Percentiles rank a stretch among this genome's conserved stretches.
Evolutionary conservation across 441 rosid species (phyloP).

Genomic region (Rhodomyrtus psidioides): DNA sequence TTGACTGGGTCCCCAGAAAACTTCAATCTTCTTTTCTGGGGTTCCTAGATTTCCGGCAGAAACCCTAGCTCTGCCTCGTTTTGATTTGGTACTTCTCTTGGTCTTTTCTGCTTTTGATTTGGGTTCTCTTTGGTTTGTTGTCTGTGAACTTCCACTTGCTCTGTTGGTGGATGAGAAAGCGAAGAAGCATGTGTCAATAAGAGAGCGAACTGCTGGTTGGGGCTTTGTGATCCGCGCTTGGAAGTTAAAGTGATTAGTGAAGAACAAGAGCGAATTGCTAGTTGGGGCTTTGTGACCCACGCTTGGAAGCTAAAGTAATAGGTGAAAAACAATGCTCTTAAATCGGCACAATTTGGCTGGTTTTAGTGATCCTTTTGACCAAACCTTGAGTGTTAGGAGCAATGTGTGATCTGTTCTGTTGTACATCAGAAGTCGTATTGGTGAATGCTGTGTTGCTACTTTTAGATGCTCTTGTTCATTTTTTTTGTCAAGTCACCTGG

Average conservation of each 20-base stretch:
- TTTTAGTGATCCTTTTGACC: background rate
- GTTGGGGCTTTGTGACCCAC: background rate
- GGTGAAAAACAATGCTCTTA: background rate
- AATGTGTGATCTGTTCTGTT: background rate
- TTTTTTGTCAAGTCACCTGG: background rate
- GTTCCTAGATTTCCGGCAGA: background rate
- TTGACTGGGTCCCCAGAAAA: background rate
- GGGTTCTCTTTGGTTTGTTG: background rate
- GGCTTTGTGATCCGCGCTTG: background rate
- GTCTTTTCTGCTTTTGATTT: background rate
- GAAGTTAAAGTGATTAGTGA: background rate
- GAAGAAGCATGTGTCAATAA: background rate
- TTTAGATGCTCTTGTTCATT: background rate
- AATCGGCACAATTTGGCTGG: background rate
- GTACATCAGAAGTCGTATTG: background rate
- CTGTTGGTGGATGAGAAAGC: background rate
- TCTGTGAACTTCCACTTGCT: background rate
- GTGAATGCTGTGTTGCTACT: background rate
- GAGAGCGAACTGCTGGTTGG: no score
- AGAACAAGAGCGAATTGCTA: background rate
- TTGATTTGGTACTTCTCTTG: constrained; percentile 4
- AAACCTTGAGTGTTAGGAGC: background rate
- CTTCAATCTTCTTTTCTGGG: constrained; percentile 4
- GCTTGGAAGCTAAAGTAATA: background rate
- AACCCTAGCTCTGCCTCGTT: background rate